A percentile compares a stretch with the other conserved stretches of the same genome.
Conservation (phyloP, 129 eudicot genomes). For the Arctium lappa region DNA sequence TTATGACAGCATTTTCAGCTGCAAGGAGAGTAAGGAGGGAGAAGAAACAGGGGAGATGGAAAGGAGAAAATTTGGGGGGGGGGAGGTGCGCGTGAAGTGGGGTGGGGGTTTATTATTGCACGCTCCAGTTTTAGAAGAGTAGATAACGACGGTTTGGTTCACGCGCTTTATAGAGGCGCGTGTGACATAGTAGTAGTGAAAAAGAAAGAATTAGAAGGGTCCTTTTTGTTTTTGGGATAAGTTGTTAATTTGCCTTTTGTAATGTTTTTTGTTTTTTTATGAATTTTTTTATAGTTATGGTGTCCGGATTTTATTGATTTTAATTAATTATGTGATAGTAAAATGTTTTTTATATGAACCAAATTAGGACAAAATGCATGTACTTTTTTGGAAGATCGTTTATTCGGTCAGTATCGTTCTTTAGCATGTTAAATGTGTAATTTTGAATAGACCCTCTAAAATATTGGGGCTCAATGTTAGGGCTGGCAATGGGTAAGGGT, state of each 20-base stretch:
- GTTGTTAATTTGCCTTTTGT: conserved; percentile 22
- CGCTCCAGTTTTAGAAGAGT: conserved; percentile 28
- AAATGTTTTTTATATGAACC: background rate
- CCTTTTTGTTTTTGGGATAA: conserved; percentile 28
- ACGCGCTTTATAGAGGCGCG: conserved; percentile 24
- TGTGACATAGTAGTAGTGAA: background rate
- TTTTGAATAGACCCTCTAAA: too few species aligned
- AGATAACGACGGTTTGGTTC: conserved; percentile 2
- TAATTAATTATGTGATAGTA: background rate
- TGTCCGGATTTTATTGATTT: background rate
- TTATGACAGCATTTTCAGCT: conserved; percentile 13
- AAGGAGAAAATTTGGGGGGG: background rate
- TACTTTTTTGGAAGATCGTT: too few species aligned
- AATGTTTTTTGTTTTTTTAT: conserved; percentile 6
- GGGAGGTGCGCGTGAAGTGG: conserved; percentile 26
- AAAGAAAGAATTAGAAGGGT: conserved; percentile 28
- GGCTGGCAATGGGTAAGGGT: too few species aligned
- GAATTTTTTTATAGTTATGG: background rate
- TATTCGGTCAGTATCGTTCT: too few species aligned
- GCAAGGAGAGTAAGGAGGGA: background rate
- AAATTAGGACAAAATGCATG: too few species aligned
- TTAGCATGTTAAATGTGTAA: too few species aligned
- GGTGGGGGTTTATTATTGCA: conserved; percentile 23
- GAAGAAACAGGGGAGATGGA: conserved; percentile 31
- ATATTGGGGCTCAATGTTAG: too few species aligned